Conservation (phyloP, 176 grass and related monocot species). For the Guadua angustifolia region DNA sequence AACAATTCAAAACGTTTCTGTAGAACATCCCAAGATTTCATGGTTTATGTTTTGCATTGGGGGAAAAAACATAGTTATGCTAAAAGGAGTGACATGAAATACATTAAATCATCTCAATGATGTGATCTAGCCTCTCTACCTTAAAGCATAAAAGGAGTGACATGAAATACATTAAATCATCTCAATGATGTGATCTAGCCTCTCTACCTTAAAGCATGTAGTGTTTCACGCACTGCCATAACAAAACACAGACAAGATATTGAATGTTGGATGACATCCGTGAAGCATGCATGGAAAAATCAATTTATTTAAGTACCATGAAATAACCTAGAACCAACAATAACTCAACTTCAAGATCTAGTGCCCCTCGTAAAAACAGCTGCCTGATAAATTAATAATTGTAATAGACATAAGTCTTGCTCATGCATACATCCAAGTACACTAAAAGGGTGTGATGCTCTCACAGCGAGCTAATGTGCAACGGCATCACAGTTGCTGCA, state of each 20-base stretch:
- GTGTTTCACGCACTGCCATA: not conserved
- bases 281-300: not conserved
- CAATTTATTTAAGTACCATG: not conserved
- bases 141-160: not conserved
- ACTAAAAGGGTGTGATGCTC: not conserved
- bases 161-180: conserved; percentile 1
- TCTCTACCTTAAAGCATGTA: not conserved
- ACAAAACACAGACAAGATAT: not conserved
- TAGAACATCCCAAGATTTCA: not conserved
- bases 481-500: not conserved
- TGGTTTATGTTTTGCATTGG: not conserved
- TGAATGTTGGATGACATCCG: not conserved
- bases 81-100: conserved; percentile 5
- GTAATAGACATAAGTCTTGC: not conserved
- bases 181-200: not conserved
- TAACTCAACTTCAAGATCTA: not conserved
- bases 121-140: not conserved
- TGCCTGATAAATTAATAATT: not conserved
- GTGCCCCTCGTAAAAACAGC: not conserved
- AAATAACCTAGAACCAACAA: not conserved
- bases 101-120: not conserved
- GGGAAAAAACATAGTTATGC: not conserved
- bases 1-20: not conserved
- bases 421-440: not conserved
- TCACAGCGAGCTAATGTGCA: not conserved